A percentile compares a stretch with the other conserved stretches of the same genome.
Conservation (phyloP, 208 protist species). For the Crithidia acanthocephali region DNA sequence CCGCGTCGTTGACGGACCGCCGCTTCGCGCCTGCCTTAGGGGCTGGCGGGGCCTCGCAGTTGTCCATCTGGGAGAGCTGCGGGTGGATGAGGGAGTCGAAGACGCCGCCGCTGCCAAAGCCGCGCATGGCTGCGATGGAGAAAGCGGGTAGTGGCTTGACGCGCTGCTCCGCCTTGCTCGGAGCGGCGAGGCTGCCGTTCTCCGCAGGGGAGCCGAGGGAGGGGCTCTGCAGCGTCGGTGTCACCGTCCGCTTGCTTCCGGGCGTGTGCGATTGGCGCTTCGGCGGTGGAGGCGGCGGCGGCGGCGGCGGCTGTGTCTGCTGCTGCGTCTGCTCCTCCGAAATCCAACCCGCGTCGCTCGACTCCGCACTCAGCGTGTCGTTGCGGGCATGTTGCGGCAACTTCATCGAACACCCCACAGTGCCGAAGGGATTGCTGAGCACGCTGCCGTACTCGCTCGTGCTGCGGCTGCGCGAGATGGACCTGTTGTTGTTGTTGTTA, state of each 20-base stretch:
- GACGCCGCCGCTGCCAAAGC: not conserved
- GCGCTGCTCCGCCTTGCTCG: not conserved
- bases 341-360: slow-evolving; percentile 9
- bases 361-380: slow-evolving; percentile 15
- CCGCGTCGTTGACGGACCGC: slow-evolving; percentile 2
- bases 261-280: not conserved
- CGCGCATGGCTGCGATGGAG: not conserved
- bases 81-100: slow-evolving; percentile 24
- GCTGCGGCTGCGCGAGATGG: slow-evolving; percentile 26
- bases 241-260: not conserved
- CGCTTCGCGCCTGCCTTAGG: slow-evolving; percentile 17
- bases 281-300: not conserved
- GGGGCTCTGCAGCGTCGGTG: not conserved
- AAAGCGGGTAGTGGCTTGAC: slow-evolving; percentile 8
- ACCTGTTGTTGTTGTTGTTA: slow-evolving; percentile 1
- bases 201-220: not conserved
- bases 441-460: slow-evolving; percentile 25
- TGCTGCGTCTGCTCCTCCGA: slow-evolving; percentile 7
- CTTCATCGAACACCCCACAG: slow-evolving; percentile 17
- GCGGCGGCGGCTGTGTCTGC: not conserved
- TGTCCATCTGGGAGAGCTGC: slow-evolving; percentile 16
- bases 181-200: not conserved
- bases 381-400: slow-evolving; percentile 14
- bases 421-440: slow-evolving; percentile 24
- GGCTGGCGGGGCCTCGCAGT: slow-evolving; percentile 18